These are phyloP conservation scores for Grigorovia humatica DNA, from an alignment of 805 yeast genomes.

Conservation along the genomic window DNA sequence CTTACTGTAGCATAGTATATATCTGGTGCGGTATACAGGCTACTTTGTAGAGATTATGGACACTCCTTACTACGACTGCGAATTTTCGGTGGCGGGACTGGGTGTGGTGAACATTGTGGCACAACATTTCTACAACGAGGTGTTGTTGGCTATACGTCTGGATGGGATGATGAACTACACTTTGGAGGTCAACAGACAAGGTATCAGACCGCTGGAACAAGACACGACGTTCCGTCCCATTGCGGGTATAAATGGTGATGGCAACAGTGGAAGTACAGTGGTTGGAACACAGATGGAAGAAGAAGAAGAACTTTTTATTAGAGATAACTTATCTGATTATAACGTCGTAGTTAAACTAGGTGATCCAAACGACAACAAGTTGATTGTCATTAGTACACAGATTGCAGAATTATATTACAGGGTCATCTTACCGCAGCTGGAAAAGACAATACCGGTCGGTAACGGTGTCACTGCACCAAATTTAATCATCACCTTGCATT, in stretches of 20 bases:
- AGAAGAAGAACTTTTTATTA: slow-evolving; percentile 13
- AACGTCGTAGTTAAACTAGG: slow-evolving; percentile 41
- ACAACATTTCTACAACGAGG: slow-evolving; percentile 18
- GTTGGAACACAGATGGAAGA: slow-evolving; percentile 1
- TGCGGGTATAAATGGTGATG: slow-evolving; percentile 7
- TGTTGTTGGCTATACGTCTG: slow-evolving; percentile 20
- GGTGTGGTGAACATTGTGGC: slow-evolving; percentile 8
- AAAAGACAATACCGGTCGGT: slow-evolving; percentile 3
- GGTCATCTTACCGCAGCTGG: slow-evolving; percentile 15
- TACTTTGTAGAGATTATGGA: too few relatives aligned
- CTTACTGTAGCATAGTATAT: too few relatives aligned
- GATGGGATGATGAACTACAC: slow-evolving; percentile 37
- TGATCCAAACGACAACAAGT: slow-evolving; percentile 36
- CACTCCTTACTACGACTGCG: background rate
- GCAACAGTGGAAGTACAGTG: too few relatives aligned
- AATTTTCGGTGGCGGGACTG: too few relatives aligned
- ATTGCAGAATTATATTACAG: slow-evolving; percentile 26
- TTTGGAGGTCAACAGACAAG: slow-evolving; percentile 30
- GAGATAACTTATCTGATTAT: slow-evolving; percentile 28
- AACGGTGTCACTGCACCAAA: slow-evolving; percentile 5
- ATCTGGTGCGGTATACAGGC: too few relatives aligned
- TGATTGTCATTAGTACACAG: slow-evolving; percentile 40
- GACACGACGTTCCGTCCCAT: slow-evolving; percentile 7
- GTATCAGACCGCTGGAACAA: slow-evolving; percentile 13
- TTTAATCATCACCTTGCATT: slow-evolving; percentile 36